Evolutionary conservation across 2,329 filamentous ascomycete genomes (phyloP).

Genomic region (Erysiphe pulchra): DNA sequence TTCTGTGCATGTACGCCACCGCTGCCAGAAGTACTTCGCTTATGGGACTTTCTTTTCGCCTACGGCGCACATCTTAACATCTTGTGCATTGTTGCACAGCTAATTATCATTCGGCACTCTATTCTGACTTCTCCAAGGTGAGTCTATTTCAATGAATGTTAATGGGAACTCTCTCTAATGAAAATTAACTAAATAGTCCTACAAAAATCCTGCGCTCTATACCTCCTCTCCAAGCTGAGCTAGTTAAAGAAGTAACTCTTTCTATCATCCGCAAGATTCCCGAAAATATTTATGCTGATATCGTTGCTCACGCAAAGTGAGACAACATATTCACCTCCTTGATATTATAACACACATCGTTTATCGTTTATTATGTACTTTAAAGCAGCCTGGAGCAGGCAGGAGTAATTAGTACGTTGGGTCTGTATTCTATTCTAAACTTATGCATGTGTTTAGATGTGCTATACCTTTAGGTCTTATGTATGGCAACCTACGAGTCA

Average conservation of each 20-base stretch:
- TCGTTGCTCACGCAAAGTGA: slow-evolving; percentile 65
- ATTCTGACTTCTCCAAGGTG: slow-evolving; percentile 69
- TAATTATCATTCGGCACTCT: slow-evolving; percentile 66
- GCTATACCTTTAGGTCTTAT: too few relatives aligned
- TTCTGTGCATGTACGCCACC: slow-evolving; percentile 91
- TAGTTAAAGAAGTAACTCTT: slow-evolving; percentile 65
- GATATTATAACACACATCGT: too few relatives aligned
- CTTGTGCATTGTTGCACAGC: slow-evolving; percentile 82
- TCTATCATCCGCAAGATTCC: slow-evolving; percentile 77
- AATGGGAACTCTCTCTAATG: not conserved
- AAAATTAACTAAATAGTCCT: slow-evolving; percentile 28
- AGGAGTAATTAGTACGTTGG: too few relatives aligned
- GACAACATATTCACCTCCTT: too few relatives aligned
- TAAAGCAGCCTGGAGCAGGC: too few relatives aligned
- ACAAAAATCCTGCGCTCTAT: slow-evolving; percentile 81
- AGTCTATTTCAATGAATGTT: slow-evolving; percentile 8
- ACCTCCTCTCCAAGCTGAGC: slow-evolving; percentile 57
- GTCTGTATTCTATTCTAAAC: too few relatives aligned
- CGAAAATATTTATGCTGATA: slow-evolving; percentile 69
- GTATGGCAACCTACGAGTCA: too few relatives aligned
- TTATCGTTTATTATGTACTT: too few relatives aligned
- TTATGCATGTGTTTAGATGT: too few relatives aligned
- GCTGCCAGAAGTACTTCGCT: slow-evolving; percentile 66
- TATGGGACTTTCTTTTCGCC: slow-evolving; percentile 95
- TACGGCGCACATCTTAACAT: slow-evolving; percentile 91